Base-by-base conservation (phyloP, 2,329 filamentous ascomycete genomes). In the Hypoxylon rubiginosum region DNA sequence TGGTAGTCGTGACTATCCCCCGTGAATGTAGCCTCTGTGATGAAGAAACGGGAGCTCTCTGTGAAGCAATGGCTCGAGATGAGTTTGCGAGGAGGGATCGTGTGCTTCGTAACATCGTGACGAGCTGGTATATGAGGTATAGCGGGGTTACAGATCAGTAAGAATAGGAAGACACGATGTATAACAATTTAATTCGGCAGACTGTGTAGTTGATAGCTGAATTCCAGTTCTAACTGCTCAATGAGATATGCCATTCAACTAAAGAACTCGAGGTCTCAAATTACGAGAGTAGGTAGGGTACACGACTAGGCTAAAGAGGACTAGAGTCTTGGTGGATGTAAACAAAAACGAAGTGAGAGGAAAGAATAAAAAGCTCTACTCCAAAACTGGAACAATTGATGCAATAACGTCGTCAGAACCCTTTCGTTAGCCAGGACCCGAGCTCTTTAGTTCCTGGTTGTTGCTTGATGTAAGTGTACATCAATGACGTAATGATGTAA, bases 71-170 rank as follows among this genome's bases (percentile, higher is more conserved):
- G 15, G 60, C 66, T 67, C 67, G 71, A 26, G 70, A 65, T 8
- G 74, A 70, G 62, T 65, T 68, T 52, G 67, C 36, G 24, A 74
- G 54, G 13, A 75, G 46, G 49, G 63, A 64, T 65, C 72, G 71
- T 50, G 72, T 65, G 66, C 63, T 71, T 49, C 74, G 74, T 24
- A 78, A 53, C 76, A 78, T 78, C 26, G 34, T 70, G 60, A 13
- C n/a, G 41, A 28, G 15, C 11, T 43, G 21, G n/a, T 13, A 15
- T n/a, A 15, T 13, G 19, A 15, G 28, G 15, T 13, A 26, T 11
- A 15, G 45, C 17, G 24, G 46, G 24, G 15, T 8, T 9, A 13
- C 8, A 17, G 41, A 21, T 7, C 9, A 4, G 4, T 21, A 10
- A 45, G 19, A 45, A 21, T 45, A 21, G 10, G 4, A 48, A 48